Base-by-base conservation (phyloP, 2,329 filamentous ascomycete species). In the Rhinocladiella mackenziei region DNA sequence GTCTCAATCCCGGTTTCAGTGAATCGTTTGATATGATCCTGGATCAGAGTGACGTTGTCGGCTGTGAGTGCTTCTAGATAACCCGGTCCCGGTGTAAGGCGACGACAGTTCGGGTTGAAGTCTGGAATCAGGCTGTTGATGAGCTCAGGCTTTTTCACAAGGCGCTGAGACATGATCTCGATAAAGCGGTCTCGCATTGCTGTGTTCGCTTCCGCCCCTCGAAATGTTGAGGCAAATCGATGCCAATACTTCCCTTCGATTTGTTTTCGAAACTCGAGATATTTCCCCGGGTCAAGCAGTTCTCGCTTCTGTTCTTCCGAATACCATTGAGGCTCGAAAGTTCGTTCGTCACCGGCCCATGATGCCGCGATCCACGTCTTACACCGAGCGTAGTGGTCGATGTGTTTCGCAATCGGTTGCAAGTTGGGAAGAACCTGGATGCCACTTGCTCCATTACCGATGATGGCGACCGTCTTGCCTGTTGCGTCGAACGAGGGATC, bases 51-150 rank as follows among this genome's bases (percentile, higher is more conserved):
- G n/a, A 83, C 79, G 40, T 84, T 83, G 4, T 75, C 71, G 50
- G 77, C 70, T 0, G 72, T 69, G 18, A 84, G 66, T 0, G 80
- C 78, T 58, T 84, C 81, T 4, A 86, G 71, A 54, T 85, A 85
- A 0, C 80, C 81, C 0, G 80, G 80, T 0, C 81, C 80, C 0
- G 81, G 79, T 0, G 82, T 86, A 18, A 54, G 39, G 10, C 54
- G 45, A 25, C 68, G 62, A 44, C 69, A 72, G n/a, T 62, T 60
- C 2, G 66, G 62, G 5, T 61, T 60, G 42, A 69, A 71, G 10
- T 61, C 53, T 2, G 70, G 69, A 1, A 71, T 48, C 2, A 72
- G 50, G 45, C 65, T 25, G 17, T 62, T 56, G 5, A 60, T 22
- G 1, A 68, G 49, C 14, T 62, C 63, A 2, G 64, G 65, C 32